These are phyloP conservation scores for Sclerotiophoma versabilis DNA, from an alignment of 2,329 filamentous ascomycete species.

Conservation along the genomic window DNA sequence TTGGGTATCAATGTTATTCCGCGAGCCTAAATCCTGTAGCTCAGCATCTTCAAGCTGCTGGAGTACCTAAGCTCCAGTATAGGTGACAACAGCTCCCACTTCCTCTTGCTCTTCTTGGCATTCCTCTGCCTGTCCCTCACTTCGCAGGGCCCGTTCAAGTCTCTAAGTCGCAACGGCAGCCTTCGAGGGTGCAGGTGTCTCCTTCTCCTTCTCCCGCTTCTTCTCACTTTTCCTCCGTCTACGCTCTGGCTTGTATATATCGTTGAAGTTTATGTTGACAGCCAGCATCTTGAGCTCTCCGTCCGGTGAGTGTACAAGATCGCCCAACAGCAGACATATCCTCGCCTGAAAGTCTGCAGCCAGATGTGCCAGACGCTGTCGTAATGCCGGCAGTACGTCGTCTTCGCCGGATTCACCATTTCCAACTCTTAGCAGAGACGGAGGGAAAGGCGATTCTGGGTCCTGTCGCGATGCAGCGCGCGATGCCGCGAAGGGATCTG, in stretches of 20 bases:
- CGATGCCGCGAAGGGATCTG: slow-evolving; percentile 19
- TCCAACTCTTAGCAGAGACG: slow-evolving; percentile 45
- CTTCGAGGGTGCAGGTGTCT: slow-evolving; percentile 26
- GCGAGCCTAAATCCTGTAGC: not conserved
- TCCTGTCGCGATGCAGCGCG: slow-evolving; percentile 38
- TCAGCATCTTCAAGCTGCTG: slow-evolving; percentile 7
- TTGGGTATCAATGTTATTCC: slow-evolving; percentile 8
- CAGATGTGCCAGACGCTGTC: slow-evolving; percentile 74
- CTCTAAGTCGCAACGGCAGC: slow-evolving; percentile 12
- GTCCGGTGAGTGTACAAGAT: slow-evolving; percentile 91
- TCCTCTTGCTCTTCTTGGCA: not conserved
- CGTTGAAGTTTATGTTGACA: slow-evolving; percentile 99
- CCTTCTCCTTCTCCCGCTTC: slow-evolving; percentile 40
- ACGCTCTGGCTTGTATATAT: slow-evolving; percentile 83
- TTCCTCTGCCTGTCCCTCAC: not conserved
- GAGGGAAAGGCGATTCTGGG: slow-evolving; percentile 54
- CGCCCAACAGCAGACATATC: slow-evolving; percentile 83
- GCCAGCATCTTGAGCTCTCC: slow-evolving; percentile 95
- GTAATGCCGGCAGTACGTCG: slow-evolving; percentile 76
- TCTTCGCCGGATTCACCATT: slow-evolving; percentile 57
- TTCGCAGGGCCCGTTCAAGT: not conserved
- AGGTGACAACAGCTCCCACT: not conserved
- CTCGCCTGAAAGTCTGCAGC: slow-evolving; percentile 77
- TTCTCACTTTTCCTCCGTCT: slow-evolving; percentile 60
- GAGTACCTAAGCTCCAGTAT: slow-evolving; percentile 1